A percentile compares a stretch with the other conserved stretches of the same genome.
These are phyloP conservation scores for Gaultheria prostrata DNA, from an alignment of 148 eudicot species.

Conservation along the genomic window DNA sequence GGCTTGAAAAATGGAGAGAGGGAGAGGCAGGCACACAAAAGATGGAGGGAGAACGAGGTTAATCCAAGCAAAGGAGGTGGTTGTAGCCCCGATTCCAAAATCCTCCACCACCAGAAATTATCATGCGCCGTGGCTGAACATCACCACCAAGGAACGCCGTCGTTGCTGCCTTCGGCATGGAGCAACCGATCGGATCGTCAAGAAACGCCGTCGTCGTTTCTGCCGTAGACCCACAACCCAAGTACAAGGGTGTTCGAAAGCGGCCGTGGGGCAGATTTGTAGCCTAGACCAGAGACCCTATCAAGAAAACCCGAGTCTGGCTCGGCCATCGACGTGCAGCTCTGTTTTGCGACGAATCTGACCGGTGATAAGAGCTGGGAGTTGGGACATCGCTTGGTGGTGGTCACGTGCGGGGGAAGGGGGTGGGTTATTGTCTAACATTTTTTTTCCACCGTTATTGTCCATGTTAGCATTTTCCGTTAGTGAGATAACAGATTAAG, in stretches of 20 bases:
- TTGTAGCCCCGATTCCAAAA: neutral
- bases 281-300: conserved; percentile 70
- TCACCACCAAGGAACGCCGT: conserved; percentile 15
- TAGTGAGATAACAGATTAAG: too few relatives aligned
- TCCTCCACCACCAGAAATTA: neutral
- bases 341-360: too few relatives aligned
- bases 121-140: conserved; percentile 15
- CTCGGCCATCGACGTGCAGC: too few relatives aligned
- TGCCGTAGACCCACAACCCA: conserved; percentile 9
- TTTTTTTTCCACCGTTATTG: too few relatives aligned
- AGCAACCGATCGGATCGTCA: conserved; percentile 21
- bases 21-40: neutral
- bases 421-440: too few relatives aligned
- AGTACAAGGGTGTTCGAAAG: conserved; percentile 53
- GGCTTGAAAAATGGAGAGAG: too few relatives aligned
- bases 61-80: neutral
- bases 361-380: too few relatives aligned
- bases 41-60: neutral
- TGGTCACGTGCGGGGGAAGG: too few relatives aligned
- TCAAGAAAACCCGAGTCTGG: conserved; percentile 68
- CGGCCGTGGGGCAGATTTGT: conserved; percentile 74
- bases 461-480: too few relatives aligned
- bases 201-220: too few relatives aligned
- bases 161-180: neutral
- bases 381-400: too few relatives aligned